These are phyloP conservation scores for Corchorus olitorius DNA, from an alignment of 345 rosid species.

Conservation along the genomic window DNA sequence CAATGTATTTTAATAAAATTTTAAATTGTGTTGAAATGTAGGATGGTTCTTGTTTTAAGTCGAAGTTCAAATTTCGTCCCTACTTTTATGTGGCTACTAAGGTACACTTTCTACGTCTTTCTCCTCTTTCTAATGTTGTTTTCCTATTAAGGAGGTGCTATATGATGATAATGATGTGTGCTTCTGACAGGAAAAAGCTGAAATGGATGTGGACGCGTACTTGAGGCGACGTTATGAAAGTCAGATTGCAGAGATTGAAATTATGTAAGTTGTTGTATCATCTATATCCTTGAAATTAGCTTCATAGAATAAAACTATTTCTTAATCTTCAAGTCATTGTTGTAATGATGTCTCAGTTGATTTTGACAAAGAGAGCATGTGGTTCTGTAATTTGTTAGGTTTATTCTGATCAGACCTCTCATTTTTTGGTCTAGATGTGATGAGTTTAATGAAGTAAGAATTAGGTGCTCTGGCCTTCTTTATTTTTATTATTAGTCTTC, in stretches of 20 bases:
- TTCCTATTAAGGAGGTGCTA: neutral
- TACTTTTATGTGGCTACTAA: slow-evolving; percentile 86
- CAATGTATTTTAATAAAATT: neutral
- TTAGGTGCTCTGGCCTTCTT: neutral
- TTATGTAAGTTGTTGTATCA: slow-evolving; percentile 56
- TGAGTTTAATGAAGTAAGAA: slow-evolving; percentile 5
- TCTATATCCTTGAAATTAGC: neutral
- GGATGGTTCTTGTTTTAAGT: slow-evolving; percentile 91
- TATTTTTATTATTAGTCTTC: neutral
- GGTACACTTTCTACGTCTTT: slow-evolving; percentile 36
- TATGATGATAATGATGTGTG: slow-evolving; percentile 9
- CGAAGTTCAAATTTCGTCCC: slow-evolving; percentile 86
- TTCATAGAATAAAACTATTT: slow-evolving; percentile 5
- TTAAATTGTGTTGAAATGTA: slow-evolving; percentile 26
- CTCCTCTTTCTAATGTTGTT: too few species aligned
- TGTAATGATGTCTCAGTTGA: neutral
- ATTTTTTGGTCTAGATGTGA: neutral
- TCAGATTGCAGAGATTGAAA: slow-evolving; percentile 76
- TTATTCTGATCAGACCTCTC: neutral
- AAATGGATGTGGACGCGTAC: slow-evolving; percentile 91
- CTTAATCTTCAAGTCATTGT: neutral
- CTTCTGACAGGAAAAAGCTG: slow-evolving; percentile 60
- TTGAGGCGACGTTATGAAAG: slow-evolving; percentile 77
- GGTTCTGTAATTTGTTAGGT: neutral
- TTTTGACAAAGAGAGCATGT: slow-evolving; percentile 3